Evolutionary conservation across 2,329 filamentous ascomycete genomes (phyloP).

Genomic region (Alternaria metachromatica): DNA sequence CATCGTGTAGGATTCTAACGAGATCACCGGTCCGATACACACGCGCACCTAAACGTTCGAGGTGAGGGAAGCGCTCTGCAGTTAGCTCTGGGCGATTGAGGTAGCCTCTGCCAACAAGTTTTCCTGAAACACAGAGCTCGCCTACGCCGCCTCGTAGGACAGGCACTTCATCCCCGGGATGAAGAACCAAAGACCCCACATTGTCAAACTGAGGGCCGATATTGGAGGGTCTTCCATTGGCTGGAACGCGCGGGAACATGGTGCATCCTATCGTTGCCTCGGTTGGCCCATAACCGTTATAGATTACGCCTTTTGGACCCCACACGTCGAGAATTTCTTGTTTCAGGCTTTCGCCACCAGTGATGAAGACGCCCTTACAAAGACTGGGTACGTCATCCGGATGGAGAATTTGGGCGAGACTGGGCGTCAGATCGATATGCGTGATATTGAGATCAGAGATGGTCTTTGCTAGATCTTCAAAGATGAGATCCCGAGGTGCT

Average conservation of each 20-base stretch:
- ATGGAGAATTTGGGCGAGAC: slow-evolving; percentile 77
- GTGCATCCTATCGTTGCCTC: slow-evolving; percentile 93
- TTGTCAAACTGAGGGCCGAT: slow-evolving; percentile 89
- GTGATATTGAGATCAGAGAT: slow-evolving; percentile 79
- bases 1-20: slow-evolving; percentile 79
- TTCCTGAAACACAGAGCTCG: slow-evolving; percentile 87
- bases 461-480: slow-evolving; percentile 78
- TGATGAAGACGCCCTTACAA: slow-evolving; percentile 87
- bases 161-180: slow-evolving; percentile 70
- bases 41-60: slow-evolving; percentile 55
- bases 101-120: slow-evolving; percentile 88
- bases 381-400: slow-evolving; percentile 82
- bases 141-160: slow-evolving; percentile 81
- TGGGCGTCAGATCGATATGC: slow-evolving; percentile 91
- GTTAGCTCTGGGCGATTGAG: slow-evolving; percentile 82
- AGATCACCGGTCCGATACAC: slow-evolving; percentile 91
- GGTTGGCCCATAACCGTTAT: slow-evolving; percentile 90
- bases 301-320: slow-evolving; percentile 80
- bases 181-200: slow-evolving; percentile 81
- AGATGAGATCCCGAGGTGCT: slow-evolving; percentile 81
- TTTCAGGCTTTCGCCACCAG: slow-evolving; percentile 85
- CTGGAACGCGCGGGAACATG: slow-evolving; percentile 81
- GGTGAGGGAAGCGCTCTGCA: slow-evolving; percentile 72
- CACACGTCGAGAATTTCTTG: slow-evolving; percentile 88
- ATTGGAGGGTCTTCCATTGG: slow-evolving; percentile 81